A percentile compares a stretch with the other conserved stretches of the same genome.
Conservation (phyloP, 2,329 filamentous ascomycete genomes). For the Epichloe bromicola region DNA sequence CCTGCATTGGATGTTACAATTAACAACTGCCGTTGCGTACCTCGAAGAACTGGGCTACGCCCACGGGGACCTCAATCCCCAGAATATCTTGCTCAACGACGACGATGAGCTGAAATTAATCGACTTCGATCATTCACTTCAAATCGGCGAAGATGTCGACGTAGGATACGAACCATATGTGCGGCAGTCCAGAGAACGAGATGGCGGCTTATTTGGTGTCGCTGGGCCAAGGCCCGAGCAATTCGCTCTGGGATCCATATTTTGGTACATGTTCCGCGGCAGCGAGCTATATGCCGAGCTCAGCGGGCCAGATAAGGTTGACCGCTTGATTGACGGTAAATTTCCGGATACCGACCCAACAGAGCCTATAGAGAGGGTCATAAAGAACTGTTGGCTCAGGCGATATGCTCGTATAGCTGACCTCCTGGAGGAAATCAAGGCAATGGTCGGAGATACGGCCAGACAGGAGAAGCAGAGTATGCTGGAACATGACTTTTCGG, state of each 20-base stretch:
- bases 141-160: slow-evolving; percentile 5
- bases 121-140: slow-evolving; percentile 10
- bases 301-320: slow-evolving; percentile 5
- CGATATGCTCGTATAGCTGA: slow-evolving; percentile 4
- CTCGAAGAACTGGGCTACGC: slow-evolving; percentile 8
- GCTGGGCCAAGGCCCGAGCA: slow-evolving; percentile 9
- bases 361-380: slow-evolving; percentile 9
- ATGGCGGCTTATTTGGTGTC: slow-evolving; percentile 5
- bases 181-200: slow-evolving; percentile 5
- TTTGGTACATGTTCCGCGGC: slow-evolving; percentile 10
- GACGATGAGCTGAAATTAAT: slow-evolving; percentile 9
- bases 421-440: slow-evolving; percentile 7
- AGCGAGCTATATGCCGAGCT: slow-evolving; percentile 10
- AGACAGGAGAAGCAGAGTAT: background rate
- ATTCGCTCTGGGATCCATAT: slow-evolving; percentile 10
- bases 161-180: slow-evolving; percentile 12
- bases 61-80: slow-evolving; percentile 10
- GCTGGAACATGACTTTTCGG: background rate
- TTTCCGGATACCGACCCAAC: slow-evolving; percentile 4
- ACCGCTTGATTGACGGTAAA: slow-evolving; percentile 6
- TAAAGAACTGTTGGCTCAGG: slow-evolving; percentile 9
- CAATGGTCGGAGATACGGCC: background rate
- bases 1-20: slow-evolving; percentile 8
- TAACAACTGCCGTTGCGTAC: slow-evolving; percentile 6
- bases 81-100: slow-evolving; percentile 9